A percentile compares a stretch with the other conserved stretches of the same genome.
These are phyloP conservation scores for Phytophthora meadii DNA, from an alignment of 352 stramenopile species.

Conservation along the genomic window DNA sequence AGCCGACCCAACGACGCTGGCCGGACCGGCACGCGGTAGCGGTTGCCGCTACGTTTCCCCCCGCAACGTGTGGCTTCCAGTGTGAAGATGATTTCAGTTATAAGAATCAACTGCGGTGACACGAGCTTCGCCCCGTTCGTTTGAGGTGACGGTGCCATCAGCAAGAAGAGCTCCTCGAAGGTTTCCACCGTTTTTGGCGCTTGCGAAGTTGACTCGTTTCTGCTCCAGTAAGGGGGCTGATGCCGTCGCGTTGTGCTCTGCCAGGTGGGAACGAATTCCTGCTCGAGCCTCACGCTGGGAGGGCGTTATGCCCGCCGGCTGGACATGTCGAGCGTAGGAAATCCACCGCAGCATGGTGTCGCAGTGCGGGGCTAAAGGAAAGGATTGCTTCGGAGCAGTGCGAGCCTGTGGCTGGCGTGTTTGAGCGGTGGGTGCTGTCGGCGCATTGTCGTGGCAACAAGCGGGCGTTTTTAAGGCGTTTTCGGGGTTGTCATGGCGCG, in stretches of 20 bases:
- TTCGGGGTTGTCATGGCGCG: slow-evolving; percentile 10
- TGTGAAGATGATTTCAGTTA: neutral
- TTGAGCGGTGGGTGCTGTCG: slow-evolving; percentile 7
- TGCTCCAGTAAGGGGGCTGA: neutral
- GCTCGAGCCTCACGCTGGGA: neutral
- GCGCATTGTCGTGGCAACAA: slow-evolving; percentile 17
- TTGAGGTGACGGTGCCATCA: too few relatives aligned
- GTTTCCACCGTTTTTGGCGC: slow-evolving; percentile 13
- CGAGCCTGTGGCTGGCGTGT: neutral
- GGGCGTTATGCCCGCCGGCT: slow-evolving; percentile 10
- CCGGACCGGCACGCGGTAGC: slow-evolving; percentile 14
- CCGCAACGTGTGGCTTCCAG: too few relatives aligned
- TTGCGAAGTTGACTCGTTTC: slow-evolving; percentile 12
- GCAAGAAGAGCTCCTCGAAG: slow-evolving; percentile 16
- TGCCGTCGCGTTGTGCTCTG: neutral
- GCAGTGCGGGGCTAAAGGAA: slow-evolving; percentile 10
- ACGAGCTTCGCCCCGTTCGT: too few relatives aligned
- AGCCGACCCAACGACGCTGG: slow-evolving; percentile 8
- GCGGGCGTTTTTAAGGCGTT: neutral
- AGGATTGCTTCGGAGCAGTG: neutral
- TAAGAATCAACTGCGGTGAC: too few relatives aligned
- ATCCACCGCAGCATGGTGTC: slow-evolving; percentile 16
- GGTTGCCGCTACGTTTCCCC: too few relatives aligned
- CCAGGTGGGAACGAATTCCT: neutral
- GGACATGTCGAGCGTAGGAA: slow-evolving; percentile 8